These are phyloP conservation scores for Irineochytrium annulatum DNA, from an alignment of 192 early-diverging fungal species.

Conservation along the genomic window DNA sequence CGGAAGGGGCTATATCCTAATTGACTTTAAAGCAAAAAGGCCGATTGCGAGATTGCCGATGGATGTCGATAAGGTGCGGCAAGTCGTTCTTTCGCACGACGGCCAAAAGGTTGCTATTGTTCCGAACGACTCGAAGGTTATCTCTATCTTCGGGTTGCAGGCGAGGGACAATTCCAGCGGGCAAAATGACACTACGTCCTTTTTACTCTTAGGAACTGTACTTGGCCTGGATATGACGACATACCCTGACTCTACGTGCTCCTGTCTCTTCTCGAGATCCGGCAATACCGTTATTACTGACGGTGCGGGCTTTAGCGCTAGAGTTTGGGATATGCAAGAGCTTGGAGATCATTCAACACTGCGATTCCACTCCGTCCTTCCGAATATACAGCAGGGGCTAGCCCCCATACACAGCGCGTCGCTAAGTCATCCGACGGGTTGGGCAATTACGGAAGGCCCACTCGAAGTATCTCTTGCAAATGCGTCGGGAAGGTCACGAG, in stretches of 20 bases:
- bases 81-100: constrained; percentile 16
- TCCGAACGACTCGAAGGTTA: constrained; percentile 22
- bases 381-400: constrained; percentile 10
- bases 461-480: constrained; percentile 14
- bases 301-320: constrained; percentile 12
- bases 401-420: constrained; percentile 9
- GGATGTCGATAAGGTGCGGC: constrained; percentile 18
- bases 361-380: constrained; percentile 9
- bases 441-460: constrained; percentile 25
- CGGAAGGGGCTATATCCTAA: constrained; percentile 21
- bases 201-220: constrained; percentile 19
- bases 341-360: constrained; percentile 20
- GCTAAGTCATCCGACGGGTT: constrained; percentile 5
- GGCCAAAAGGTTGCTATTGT: constrained; percentile 26
- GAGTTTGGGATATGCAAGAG: constrained; percentile 24
- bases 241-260: constrained; percentile 1
- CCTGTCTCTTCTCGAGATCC: constrained; percentile 19
- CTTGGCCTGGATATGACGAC: constrained; percentile 15
- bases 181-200: constrained; percentile 7
- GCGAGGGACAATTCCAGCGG: neutral
- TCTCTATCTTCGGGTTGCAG: constrained; percentile 23
- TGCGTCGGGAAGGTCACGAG: neutral
- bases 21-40: constrained; percentile 26
- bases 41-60: constrained; percentile 21
- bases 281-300: constrained; percentile 27